Evolutionary conservation across 176 grass and related monocot genomes (phyloP), one percentile per base, ranked within the genome.

Genomic region (Triticum dicoccoides): DNA sequence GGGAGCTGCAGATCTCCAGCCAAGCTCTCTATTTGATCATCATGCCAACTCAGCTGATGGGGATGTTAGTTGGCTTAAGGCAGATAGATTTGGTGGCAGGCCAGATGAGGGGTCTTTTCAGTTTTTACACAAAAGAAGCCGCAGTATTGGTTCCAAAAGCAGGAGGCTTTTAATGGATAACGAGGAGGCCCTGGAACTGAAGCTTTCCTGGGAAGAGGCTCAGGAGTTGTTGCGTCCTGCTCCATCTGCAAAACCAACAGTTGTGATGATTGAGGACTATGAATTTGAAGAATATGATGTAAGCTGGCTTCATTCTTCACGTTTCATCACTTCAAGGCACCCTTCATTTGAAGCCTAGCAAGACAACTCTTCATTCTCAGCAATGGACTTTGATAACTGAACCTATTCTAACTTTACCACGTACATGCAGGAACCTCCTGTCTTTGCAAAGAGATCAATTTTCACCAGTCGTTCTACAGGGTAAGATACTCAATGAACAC

Each of bases 251-350:
- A 96, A 91, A 88, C 94, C 97, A 33, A 99, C 81, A 56, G 70
- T 99, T 69, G 94, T 99, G 74, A 93, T 79, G 76, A 99, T 99
- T 72, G 97, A 99, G 72, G 94, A 99, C 70, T 95, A 96, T 38
- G 97, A 96, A 69, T 88, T 99, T 91, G 97, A 99, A 96, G 97
- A 99, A 82, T 99, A 99, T 87, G 97, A 99, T 87, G 97, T 99
- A 96, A 93, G 97, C 69, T 74, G 73, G 45, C 18, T 84, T 65
- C 9, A 35, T 23, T 85, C 24, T 85, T 80, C 21, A 17, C 32
- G 30, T 76, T 84, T 14, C 21, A 23, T 33, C 58, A 51, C 34
- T 39, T 21, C 76, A 68, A 69, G 45, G n/a, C 34, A 83, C 39
- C 41, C 38, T 62, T 66, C 73, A 58, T 72, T 32, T 12, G n/a